Conservation (phyloP, 2,329 filamentous ascomycete genomes). For the Fusarium mexicanum region DNA sequence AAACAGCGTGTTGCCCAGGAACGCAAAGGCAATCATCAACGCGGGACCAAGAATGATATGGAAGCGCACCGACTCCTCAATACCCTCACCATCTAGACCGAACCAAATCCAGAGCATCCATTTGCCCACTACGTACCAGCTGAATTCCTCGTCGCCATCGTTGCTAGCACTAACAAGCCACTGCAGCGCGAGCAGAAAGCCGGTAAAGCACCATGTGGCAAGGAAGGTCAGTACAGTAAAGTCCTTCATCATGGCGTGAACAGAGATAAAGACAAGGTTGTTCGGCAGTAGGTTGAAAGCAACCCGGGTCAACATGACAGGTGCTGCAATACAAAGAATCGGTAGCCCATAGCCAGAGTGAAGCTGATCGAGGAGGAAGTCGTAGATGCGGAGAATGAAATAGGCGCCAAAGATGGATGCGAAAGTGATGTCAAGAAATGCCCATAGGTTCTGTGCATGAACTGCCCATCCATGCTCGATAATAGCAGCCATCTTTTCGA, state of each 20-base stretch:
- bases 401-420: slow-evolving; percentile 70
- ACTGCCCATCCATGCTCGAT: slow-evolving; percentile 74
- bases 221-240: slow-evolving; percentile 74
- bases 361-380: slow-evolving; percentile 57
- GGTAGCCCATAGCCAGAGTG: slow-evolving; percentile 68
- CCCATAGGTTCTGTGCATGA: slow-evolving; percentile 79
- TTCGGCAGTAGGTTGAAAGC: slow-evolving; percentile 80
- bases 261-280: slow-evolving; percentile 78
- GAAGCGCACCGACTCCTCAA: slow-evolving; percentile 64
- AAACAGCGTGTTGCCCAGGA: slow-evolving; percentile 79
- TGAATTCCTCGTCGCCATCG: slow-evolving; percentile 44
- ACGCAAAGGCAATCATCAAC: slow-evolving; percentile 77
- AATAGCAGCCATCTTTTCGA: slow-evolving; percentile 72
- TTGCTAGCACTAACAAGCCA: slow-evolving; percentile 63
- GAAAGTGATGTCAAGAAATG: slow-evolving; percentile 78
- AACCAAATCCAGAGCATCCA: slow-evolving; percentile 88
- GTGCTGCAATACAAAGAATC: slow-evolving; percentile 72
- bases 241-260: slow-evolving; percentile 79
- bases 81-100: slow-evolving; percentile 71
- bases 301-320: slow-evolving; percentile 74
- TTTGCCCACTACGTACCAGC: slow-evolving; percentile 69
- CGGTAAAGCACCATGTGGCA: slow-evolving; percentile 74
- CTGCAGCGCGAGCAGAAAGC: slow-evolving; percentile 74
- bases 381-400: slow-evolving; percentile 67
- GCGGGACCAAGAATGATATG: slow-evolving; percentile 73